Conservation (phyloP, 2,329 filamentous ascomycete species). For the Nemania serpens region DNA sequence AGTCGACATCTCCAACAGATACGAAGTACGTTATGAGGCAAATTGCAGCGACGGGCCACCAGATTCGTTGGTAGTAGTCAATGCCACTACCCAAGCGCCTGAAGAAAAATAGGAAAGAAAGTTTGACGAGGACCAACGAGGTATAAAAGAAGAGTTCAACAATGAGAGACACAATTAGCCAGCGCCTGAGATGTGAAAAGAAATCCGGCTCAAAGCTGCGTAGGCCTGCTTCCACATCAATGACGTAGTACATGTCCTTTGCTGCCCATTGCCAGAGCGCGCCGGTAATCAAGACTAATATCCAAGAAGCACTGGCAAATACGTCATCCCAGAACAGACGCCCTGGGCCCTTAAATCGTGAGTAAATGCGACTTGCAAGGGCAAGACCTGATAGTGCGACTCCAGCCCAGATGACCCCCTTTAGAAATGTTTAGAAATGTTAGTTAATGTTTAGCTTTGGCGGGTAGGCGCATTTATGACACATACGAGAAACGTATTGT, state of each 20-base stretch:
- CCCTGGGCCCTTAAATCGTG: neutral
- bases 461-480: too few relatives aligned
- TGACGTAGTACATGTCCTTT: neutral
- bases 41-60: slow-evolving; percentile 18
- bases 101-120: slow-evolving; percentile 21
- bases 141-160: slow-evolving; percentile 13
- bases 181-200: neutral
- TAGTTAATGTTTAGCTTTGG: too few relatives aligned
- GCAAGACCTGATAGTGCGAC: neutral
- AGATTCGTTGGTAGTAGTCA: neutral
- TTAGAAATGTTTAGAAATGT: neutral
- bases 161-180: neutral
- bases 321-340: neutral
- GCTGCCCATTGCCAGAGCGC: neutral
- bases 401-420: neutral
- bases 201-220: neutral
- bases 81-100: slow-evolving; percentile 10
- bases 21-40: slow-evolving; percentile 6
- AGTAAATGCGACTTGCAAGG: neutral
- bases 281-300: neutral
- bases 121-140: slow-evolving; percentile 7
- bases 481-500: too few relatives aligned
- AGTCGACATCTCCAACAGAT: neutral
- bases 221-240: neutral
- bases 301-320: neutral